Base-by-base conservation (phyloP, 148 eudicot species). In the Agrostemma githago region DNA sequence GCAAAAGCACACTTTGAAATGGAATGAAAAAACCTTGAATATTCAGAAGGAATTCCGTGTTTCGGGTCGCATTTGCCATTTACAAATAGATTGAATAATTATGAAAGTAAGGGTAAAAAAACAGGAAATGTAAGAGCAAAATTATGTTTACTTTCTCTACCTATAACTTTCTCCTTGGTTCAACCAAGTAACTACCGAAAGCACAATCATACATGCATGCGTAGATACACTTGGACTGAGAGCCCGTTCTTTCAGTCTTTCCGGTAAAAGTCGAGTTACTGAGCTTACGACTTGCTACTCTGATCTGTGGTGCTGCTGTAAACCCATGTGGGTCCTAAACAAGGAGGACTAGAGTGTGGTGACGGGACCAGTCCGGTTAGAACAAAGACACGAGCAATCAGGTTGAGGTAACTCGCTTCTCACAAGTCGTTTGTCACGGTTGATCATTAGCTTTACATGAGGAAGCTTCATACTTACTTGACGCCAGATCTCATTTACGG, bases 301-400 rank as follows among this genome's bases (percentile, higher is more conserved):
- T 58, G 3, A 3, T 26, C 34, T 26, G 34, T 26, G 34, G 34
- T 26, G 34, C 0, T 12, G 62, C 34, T 44, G 57, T 5, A 57
- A 40, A 65, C 8, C 11, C 15, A 19, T 20, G 12, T 6, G 16
- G 16, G 38, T 12, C 34, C 21, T n/a, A 6, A 19, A 21, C 8
- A 62, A 48, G 3, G 67, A 63, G 69, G 46, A 26, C 86, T 86
- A 84, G 69, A 86, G 72, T 56, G 83, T 76, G 40, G 83, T 79
- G 62, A 71, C 58, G 41, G 81, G 38, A n/a, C 90, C 90, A 14
- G 96, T 66, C 65, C 73, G 88, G 85, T 92, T 94, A 19, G 96
- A 84, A 82, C 98, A 94, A 61, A 94, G 68, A 82, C 97, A 94
- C 57, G 97, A 85, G 78, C 97, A 94, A 78, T 94, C 98, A 38